These are phyloP conservation scores for Botryotinia calthae DNA, from an alignment of 2,329 filamentous ascomycete genomes.

Conservation along the genomic window DNA sequence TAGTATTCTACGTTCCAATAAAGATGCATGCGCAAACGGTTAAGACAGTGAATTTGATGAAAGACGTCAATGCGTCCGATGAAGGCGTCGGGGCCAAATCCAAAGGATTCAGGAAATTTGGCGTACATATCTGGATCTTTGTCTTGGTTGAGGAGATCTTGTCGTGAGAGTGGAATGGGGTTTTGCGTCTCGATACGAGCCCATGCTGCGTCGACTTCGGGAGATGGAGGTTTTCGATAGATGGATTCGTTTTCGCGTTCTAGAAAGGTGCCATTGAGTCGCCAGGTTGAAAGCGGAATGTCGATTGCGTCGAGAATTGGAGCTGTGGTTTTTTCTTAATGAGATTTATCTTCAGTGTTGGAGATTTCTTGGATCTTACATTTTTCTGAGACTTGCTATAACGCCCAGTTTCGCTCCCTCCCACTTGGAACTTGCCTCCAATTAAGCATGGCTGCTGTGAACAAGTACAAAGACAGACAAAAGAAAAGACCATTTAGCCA, in stretches of 20 bases:
- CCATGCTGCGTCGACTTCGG: conserved; percentile 1
- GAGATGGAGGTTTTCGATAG: neutral
- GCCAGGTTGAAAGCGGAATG: neutral
- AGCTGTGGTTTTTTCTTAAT: neutral
- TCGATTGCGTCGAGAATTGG: neutral
- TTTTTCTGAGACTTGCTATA: neutral
- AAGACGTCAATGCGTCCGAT: neutral
- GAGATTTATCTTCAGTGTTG: neutral
- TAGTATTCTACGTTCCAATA: neutral
- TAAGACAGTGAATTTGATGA: conserved; percentile 1
- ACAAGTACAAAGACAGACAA: neutral
- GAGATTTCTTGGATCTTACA: neutral
- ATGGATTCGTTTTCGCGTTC: neutral
- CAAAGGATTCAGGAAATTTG: neutral
- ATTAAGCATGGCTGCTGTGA: neutral
- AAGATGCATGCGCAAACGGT: neutral
- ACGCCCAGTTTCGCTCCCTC: neutral
- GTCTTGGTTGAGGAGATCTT: neutral
- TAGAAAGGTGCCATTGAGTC: neutral
- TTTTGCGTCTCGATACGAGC: neutral
- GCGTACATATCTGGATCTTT: neutral
- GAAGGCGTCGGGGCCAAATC: neutral
- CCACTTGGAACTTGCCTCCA: neutral
- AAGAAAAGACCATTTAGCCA: conserved; percentile 1
- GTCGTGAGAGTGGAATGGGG: neutral